These are phyloP conservation scores for Pterocarpus santalinus DNA, from an alignment of 306 rosid genomes.

Conservation along the genomic window DNA sequence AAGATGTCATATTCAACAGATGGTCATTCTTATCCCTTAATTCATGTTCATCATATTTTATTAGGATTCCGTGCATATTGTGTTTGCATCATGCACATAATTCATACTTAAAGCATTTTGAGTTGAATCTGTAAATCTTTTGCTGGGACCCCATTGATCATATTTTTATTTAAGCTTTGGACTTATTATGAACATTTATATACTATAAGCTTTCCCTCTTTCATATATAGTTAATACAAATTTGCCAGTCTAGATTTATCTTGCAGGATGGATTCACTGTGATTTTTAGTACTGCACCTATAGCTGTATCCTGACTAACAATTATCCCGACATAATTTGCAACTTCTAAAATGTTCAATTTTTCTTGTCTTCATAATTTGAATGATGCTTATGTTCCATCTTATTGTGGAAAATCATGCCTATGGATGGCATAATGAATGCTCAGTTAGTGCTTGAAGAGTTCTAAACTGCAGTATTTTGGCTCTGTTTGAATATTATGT, in stretches of 20 bases:
- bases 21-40: conserved; percentile 53
- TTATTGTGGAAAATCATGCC: not conserved
- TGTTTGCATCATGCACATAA: conserved; percentile 4
- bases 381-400: not conserved
- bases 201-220: not conserved
- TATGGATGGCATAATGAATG: conserved; percentile 26
- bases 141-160: no score
- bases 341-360: not conserved
- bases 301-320: not conserved
- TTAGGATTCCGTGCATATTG: not conserved
- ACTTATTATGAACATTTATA: no score
- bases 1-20: conserved; percentile 73
- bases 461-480: not conserved
- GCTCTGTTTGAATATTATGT: not conserved
- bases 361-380: not conserved
- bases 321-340: not conserved
- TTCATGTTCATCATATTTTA: conserved; percentile 15
- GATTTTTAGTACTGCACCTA: not conserved
- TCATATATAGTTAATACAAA: not conserved
- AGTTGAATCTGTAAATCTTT: conserved; percentile 9
- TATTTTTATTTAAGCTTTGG: no score
- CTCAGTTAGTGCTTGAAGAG: conserved; percentile 20
- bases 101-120: no score
- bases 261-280: not conserved
- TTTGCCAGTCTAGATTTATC: not conserved